Evolutionary conservation across 768 basidiomycete species (phyloP).

Genomic region (Crepidotus variabilis): DNA sequence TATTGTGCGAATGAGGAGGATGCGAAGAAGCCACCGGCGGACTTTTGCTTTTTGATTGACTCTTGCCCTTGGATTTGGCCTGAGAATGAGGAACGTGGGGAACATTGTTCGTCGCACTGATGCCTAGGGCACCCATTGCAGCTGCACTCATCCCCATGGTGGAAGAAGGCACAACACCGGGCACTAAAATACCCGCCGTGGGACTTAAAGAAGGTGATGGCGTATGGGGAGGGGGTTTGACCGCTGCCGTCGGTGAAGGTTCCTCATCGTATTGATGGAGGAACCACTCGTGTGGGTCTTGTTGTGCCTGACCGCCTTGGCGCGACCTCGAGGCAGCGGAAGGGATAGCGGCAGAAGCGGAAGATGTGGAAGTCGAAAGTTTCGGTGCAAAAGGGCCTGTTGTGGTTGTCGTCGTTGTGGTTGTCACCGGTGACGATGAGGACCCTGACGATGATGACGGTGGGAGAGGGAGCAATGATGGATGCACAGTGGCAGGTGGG

Average conservation of each 20-base stretch:
- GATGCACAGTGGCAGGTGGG: neutral
- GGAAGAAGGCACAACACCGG: neutral
- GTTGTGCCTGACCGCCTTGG: conserved; percentile 19
- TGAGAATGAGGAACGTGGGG: conserved; percentile 1
- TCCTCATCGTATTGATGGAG: conserved; percentile 47
- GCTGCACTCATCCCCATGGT: neutral
- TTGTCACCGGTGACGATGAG: neutral
- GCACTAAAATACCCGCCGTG: conserved; percentile 12
- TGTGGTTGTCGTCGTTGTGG: neutral
- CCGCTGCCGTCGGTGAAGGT: conserved; percentile 26
- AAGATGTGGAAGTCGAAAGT: neutral
- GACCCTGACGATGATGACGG: neutral
- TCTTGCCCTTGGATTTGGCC: neutral
- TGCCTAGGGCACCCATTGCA: neutral
- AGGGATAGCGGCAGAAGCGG: neutral
- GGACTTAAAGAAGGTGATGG: conserved; percentile 24
- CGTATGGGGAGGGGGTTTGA: conserved; percentile 21
- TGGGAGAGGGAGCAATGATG: neutral
- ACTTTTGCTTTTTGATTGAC: conserved; percentile 8
- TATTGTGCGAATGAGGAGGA: conserved; percentile 5
- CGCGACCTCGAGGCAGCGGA: neutral
- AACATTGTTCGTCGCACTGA: conserved; percentile 2
- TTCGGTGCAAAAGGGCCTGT: neutral
- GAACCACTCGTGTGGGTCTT: conserved; percentile 61
- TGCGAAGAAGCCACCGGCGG: conserved; percentile 9